Conservation (phyloP, 1,139 yeast species). For the Zhuliangozyma parablackwelliae region DNA sequence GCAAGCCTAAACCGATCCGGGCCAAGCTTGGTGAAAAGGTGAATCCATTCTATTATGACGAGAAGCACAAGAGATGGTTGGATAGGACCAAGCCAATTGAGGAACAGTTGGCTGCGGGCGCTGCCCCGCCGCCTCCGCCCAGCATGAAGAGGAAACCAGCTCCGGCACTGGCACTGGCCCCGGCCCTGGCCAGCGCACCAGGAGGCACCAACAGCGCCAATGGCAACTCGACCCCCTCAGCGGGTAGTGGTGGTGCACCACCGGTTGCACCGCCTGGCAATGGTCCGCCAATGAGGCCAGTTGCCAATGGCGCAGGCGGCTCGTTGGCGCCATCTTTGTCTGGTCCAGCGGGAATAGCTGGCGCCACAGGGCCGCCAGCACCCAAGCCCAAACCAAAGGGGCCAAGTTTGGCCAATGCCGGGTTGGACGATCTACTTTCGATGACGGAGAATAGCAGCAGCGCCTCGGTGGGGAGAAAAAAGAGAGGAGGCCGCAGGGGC, state of each 20-base stretch:
- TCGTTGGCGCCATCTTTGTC: constrained; percentile 1
- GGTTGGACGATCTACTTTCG: constrained; percentile 67
- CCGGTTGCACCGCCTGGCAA: constrained; percentile 9
- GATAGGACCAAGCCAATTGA: constrained; percentile 65
- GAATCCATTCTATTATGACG: constrained; percentile 76
- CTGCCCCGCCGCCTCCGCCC: constrained; percentile 75
- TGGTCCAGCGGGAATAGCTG: background rate
- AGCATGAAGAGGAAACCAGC: constrained; percentile 36
- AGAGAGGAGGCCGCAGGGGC: constrained; percentile 66
- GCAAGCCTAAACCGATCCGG: constrained; percentile 67
- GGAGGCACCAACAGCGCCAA: constrained; percentile 7
- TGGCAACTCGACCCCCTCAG: constrained; percentile 9
- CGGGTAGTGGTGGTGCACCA: constrained; percentile 6
- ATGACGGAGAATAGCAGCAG: constrained; percentile 20
- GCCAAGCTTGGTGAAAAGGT: constrained; percentile 81
- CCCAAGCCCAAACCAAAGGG: constrained; percentile 6
- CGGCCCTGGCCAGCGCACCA: constrained; percentile 6
- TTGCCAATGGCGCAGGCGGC: background rate
- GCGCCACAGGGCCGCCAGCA: background rate
- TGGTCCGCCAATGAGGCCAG: constrained; percentile 9
- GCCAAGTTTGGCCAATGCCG: constrained; percentile 40
- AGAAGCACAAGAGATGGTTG: constrained; percentile 82
- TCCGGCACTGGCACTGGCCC: constrained; percentile 19
- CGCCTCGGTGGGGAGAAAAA: constrained; percentile 32
- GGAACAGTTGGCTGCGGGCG: constrained; percentile 57